phyloP scores from a whole-genome alignment of 2,329 filamentous ascomycete genomes.

The Phaeoacremonium minimum region DNA sequence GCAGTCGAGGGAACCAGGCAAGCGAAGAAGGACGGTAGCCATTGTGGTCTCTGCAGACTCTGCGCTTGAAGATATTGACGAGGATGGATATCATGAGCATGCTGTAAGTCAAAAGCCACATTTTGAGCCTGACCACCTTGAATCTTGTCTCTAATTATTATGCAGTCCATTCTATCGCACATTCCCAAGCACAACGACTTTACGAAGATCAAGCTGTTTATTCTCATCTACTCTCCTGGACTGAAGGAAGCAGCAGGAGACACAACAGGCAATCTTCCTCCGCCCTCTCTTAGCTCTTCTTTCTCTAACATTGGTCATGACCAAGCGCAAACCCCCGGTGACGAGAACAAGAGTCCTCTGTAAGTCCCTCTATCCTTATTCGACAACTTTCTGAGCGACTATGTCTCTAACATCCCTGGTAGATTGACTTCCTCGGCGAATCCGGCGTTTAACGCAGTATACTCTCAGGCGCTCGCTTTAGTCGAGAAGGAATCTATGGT shows the following conservation, averaged over 20 bases:
- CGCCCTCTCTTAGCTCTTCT: constrained; percentile 69
- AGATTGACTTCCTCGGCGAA: constrained; percentile 44
- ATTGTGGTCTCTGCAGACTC: constrained; percentile 82
- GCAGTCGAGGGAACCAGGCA: constrained; percentile 28
- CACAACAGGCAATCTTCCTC: constrained; percentile 50
- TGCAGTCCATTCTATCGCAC: constrained; percentile 79
- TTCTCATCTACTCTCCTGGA: constrained; percentile 83
- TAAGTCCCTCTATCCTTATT: constrained; percentile 26
- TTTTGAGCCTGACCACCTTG: not conserved
- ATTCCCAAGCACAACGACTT: constrained; percentile 76
- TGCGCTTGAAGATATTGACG: constrained; percentile 51
- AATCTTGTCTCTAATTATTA: too few species aligned
- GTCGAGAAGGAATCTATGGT: constrained; percentile 85
- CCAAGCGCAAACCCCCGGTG: constrained; percentile 64
- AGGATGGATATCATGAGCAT: constrained; percentile 66
- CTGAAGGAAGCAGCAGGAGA: constrained; percentile 64
- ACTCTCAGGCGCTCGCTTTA: constrained; percentile 71
- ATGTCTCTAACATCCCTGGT: constrained; percentile 12
- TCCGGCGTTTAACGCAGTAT: constrained; percentile 71
- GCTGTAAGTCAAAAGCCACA: constrained; percentile 70
- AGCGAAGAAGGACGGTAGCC: constrained; percentile 72
- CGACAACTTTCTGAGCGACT: not conserved
- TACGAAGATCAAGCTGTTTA: constrained; percentile 70
- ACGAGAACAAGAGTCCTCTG: constrained; percentile 57
- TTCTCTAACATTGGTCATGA: constrained; percentile 81